Base-by-base conservation (phyloP, 257 asterid genomes). In the Nicotiana tomentosiformis region DNA sequence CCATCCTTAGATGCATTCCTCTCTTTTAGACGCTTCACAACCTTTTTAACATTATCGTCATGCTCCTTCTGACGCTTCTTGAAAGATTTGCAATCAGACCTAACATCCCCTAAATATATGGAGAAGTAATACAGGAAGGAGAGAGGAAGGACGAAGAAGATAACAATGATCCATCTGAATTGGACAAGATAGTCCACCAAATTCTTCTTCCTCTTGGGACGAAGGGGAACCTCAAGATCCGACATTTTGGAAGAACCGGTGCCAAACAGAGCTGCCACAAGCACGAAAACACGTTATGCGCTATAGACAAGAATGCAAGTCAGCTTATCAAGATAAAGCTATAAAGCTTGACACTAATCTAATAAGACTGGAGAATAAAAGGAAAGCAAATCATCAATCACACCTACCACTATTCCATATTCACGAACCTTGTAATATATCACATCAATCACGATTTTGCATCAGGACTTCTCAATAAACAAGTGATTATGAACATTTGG, bases 151-250 rank as follows among this genome's bases (percentile, higher is more conserved):
- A 95, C 98, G 18, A 95, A 87, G 68, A 94, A 93, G 89, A 95
- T 91, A 66, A 95, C 99, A 26, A 95, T 33, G 69, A 95, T 93
- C 98, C 98, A 95, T 90, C 98, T 90, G 87, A 95, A 90, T 64
- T 91, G 86, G 74, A 95, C 96, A 62, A 95, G 91, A 87, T 87
- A 93, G 89, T 95, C 98, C 87, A 95, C 97, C 96, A 89, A 87
- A 35, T 83, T 46, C 92, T 90, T 92, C 97, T 95, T 95, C 82
- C 98, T 92, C 93, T 93, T 95, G 62, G 98, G 98, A 81, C 98
- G 95, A 15, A 93, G 84, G 4, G 98, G 98, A 72, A 93, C 96
- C 93, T 92, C 97, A 58, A 93, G 96, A 87, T 92, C 97, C 64
- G 98, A 87, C 98, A 95, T 95, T 23, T 77, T 81, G 65, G 80